Evolutionary conservation across 768 basidiomycete species (phyloP), one percentile per base, ranked within the genome.

Genomic region (Dioszegia crocea): DNA sequence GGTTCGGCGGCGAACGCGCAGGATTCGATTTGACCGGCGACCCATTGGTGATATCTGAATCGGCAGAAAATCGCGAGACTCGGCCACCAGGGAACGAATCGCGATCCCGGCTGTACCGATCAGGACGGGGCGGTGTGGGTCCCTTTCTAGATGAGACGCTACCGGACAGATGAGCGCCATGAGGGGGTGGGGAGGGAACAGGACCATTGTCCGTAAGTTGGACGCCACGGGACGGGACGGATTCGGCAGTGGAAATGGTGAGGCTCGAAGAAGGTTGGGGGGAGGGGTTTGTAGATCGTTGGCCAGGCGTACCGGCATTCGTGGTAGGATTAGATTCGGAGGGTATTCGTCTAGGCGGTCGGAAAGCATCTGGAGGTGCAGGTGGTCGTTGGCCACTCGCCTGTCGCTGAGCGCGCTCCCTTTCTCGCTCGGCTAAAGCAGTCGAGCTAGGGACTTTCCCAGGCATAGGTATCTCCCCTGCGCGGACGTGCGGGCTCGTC

Each of bases 331-430:
- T 26, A 21, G 49, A 29, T 27, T 51, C 60, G 29, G 53, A 69
- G 12, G 61, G 53, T 36, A 45, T 54, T 29, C 68, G 55, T 12
- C 75, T 54, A 24, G 75, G 70, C 0, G 77, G 77, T 10, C 75
- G 60, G 50, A 78, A 78, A n/a, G 77, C 77, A 46, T 78, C 77
- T 14, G 77, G 73, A 11, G 77, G 77, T 1, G 75, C 68, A 10
- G 76, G 73, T 26, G 73, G 63, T n/a, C 66, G 47, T 9, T 75
- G 71, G 4, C 59, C 27, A 9, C 65, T 57, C 23, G 62, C 19
- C 19, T 56, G 49, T 27, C 73, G 56, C 46, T 48, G 57, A n/a
- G 40, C 29, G 33, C 52, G 3, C 27, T 53, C 51, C 23, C 51
- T 23, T 40, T 53, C 56, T 41, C 61, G 6, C 31, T 73, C 68